Base-by-base conservation (phyloP, 1,284 basidiomycete genomes). In the Cutaneotrichosporon dermatis region DNA sequence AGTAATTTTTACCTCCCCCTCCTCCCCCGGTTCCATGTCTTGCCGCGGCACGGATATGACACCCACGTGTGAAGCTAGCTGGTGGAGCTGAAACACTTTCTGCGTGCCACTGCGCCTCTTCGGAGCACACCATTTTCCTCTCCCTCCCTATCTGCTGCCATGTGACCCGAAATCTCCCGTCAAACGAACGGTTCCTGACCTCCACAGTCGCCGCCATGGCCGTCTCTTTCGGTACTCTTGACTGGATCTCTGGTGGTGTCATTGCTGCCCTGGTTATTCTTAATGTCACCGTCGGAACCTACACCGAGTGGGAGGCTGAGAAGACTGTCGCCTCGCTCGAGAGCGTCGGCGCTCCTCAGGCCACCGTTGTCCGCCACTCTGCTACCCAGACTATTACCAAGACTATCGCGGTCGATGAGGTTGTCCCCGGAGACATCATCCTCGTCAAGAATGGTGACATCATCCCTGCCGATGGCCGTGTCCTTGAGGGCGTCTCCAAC, bases 241-340 rank as follows among this genome's bases (percentile, higher is more conserved):
- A 84, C 58, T 88, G 82, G 77, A 83, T 87, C 60, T 84, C 84
- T 68, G 85, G 83, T 39, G 85, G 83, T 54, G 86, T 87, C 43
- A 84, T 87, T 59, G 83, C 83, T 12, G 84, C 83, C 40, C 82
- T 88, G 35, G 83, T 87, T 44, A 72, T 82, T 42, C 75, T 86
- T 54, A 85, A 85, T 69, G 76, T 81, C 33, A 75, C 76, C 65
- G 77, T 79, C 35, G 79, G 77, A 36, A 69, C 73, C 55, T 68
- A 66, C 56, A 75, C 71, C 46, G 79, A 79, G 68, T 80, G 77
- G 77, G 74, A 79, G 63, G 79, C 79, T 33, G 79, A 80, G 63
- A 79, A 79, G 75, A 80, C 77, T n/a, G 77, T 80, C 44, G 78
- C 78, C 6, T 76, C 73, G 25, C 70, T 80, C 25, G 76, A 76